Base-by-base conservation (phyloP, 2,329 filamentous ascomycete species). In the Ramularia endophylla region DNA sequence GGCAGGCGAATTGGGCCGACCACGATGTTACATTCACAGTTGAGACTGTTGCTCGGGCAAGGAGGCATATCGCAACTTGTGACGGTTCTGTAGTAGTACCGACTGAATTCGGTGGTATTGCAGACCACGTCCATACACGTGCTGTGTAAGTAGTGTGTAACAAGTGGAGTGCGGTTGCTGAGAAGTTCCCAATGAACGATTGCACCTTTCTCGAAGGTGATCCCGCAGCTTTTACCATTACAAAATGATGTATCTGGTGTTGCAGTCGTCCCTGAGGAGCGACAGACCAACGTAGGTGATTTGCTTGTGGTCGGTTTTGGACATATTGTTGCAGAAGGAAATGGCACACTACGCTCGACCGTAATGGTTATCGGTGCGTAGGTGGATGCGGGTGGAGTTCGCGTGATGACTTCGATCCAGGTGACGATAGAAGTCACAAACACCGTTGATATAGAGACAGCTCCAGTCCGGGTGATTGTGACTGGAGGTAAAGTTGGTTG, bases 121-220 rank as follows among this genome's bases (percentile, higher is more conserved):
- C 54, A 56, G 4, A 25, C 30, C 0, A 51, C 53, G 0, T 52
- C 53, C 13, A 50, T 52, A 33, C 54, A 56, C 2, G 50, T 55
- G 6, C 38, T 40, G 3, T 45, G 35, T 2, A 22, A 29, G 1
- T 36, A 34, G 8, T 44, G 37, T n/a, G 55, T 50, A 12, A 47
- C 35, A 36, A 54, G 33, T 1, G 47, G 42, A 3, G 52, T 47
- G 5, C 30, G 39, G 15, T 43, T 25, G 1, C 36, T 13, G 4
- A 36, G 16, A 3, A 43, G 16, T 5, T 40, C n/a, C 54, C 54
- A 56, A n/a, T 48, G 31, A 1, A 52, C 44, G 4, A 40, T 44
- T 3, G 47, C 43, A 3, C 32, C 47, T n/a, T 50, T 31, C 16
- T 51, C 36, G 13, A 54, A 50, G 15, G 51, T 41, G 8, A 56